A percentile compares a stretch with the other conserved stretches of the same genome.
Conservation (phyloP, 345 rosid species). For the Gynandropsis gynandra region DNA sequence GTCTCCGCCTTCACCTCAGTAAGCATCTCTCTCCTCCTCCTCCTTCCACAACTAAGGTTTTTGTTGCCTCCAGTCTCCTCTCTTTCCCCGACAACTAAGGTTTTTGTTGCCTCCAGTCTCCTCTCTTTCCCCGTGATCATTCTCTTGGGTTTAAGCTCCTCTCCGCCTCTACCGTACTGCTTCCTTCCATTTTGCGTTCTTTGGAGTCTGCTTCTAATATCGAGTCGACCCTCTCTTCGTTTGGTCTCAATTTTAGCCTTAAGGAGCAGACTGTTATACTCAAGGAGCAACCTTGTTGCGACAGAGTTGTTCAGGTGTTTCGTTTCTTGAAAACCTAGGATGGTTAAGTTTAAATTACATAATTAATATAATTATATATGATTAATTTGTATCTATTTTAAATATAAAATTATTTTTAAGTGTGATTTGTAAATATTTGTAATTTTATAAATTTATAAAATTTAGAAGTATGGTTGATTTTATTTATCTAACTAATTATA, state of each 20-base stretch:
- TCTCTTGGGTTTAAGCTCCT: slow-evolving; percentile 43
- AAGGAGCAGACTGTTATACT: slow-evolving; percentile 80
- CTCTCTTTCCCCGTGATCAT: slow-evolving; percentile 25
- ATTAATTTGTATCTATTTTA: no score
- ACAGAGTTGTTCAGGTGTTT: slow-evolving; percentile 53
- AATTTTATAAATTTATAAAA: no score
- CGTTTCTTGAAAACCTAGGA: slow-evolving; percentile 57
- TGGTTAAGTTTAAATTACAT: slow-evolving; percentile 50
- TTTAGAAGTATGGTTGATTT: no score
- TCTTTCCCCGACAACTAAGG: slow-evolving; percentile 14
- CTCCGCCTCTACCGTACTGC: slow-evolving; percentile 43
- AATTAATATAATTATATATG: no score
- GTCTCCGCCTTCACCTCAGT: no score
- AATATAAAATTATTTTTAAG: no score
- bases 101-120: slow-evolving; percentile 8
- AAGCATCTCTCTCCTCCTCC: slow-evolving; percentile 11
- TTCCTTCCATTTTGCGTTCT: slow-evolving; percentile 59
- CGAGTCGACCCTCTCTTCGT: slow-evolving; percentile 45
- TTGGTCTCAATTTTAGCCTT: slow-evolving; percentile 47
- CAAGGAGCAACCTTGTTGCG: slow-evolving; percentile 58
- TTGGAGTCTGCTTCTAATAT: slow-evolving; percentile 47
- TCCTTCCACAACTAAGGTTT: slow-evolving; percentile 15
- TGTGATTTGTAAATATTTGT: no score
- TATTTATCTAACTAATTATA: no score
- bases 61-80: slow-evolving; percentile 10